Conservation (phyloP, 441 rosid species). For the Erodium texanum region DNA sequence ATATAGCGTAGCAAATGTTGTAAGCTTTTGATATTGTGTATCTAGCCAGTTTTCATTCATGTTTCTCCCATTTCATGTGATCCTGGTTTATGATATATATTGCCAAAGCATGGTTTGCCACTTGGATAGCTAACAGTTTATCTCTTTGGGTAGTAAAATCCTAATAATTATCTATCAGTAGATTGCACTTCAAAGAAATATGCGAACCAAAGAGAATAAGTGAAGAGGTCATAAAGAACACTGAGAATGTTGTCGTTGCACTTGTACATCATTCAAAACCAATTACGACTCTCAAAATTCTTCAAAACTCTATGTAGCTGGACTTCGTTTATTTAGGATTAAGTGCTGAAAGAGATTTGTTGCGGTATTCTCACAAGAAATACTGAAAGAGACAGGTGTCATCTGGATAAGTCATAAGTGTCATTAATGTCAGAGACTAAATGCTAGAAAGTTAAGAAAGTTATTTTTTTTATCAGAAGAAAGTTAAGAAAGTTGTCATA, state of each 20-base stretch:
- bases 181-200: not conserved
- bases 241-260: not conserved
- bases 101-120: not conserved
- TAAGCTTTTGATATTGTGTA: no score
- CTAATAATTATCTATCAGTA: no score
- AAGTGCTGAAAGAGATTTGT: not conserved
- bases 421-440: no score
- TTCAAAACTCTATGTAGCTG: not conserved
- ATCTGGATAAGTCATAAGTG: no score
- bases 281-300: not conserved
- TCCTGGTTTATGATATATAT: no score
- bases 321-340: not conserved
- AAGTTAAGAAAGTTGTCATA: no score
- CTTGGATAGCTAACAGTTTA: not conserved
- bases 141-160: not conserved
- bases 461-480: no score
- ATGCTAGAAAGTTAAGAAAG: no score
- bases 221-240: not conserved
- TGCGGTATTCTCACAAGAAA: no score
- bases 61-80: no score
- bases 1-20: not conserved
- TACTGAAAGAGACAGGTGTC: no score
- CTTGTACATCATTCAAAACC: not conserved
- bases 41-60: no score
- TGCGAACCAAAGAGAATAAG: not conserved